phyloP scores from a whole-genome alignment of 208 protist species.

The Eutreptiella sp. region DNA sequence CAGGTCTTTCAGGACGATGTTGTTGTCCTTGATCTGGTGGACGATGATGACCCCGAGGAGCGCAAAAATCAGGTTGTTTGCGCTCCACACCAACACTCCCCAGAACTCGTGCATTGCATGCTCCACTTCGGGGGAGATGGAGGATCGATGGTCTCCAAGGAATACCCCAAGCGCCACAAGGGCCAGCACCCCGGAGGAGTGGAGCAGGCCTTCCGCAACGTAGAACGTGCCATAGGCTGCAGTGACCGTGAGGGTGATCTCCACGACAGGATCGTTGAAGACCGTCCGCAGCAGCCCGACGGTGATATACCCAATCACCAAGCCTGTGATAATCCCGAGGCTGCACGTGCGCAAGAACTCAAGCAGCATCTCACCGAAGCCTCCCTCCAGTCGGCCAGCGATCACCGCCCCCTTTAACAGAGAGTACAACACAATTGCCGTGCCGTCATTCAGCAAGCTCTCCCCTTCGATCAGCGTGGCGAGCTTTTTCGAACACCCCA shows the following conservation, averaged over 20 bases:
- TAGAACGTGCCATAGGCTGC: too few species aligned
- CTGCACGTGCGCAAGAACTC: slow-evolving; percentile 29
- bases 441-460: slow-evolving; percentile 76
- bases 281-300: slow-evolving; percentile 40
- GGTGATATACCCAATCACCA: slow-evolving; percentile 28
- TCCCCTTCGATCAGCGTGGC: slow-evolving; percentile 75
- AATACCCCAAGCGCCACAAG: too few species aligned
- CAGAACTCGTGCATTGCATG: slow-evolving; percentile 38
- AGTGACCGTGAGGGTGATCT: slow-evolving; percentile 37
- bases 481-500: slow-evolving; percentile 61
- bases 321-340: slow-evolving; percentile 56
- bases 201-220: too few species aligned
- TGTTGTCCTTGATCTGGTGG: slow-evolving; percentile 51
- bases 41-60: slow-evolving; percentile 75
- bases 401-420: slow-evolving; percentile 48
- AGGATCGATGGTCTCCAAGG: too few species aligned
- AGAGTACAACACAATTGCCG: slow-evolving; percentile 71
- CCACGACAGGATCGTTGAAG: slow-evolving; percentile 58
- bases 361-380: slow-evolving; percentile 33
- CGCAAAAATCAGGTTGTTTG: slow-evolving; percentile 73
- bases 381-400: slow-evolving; percentile 38
- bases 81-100: slow-evolving; percentile 71
- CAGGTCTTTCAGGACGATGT: slow-evolving; percentile 47
- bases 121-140: too few species aligned
- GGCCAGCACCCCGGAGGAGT: too few species aligned